Evolutionary conservation across 208 protist genomes (phyloP).

Genomic region (Acanthamoeba culbertsoni): DNA sequence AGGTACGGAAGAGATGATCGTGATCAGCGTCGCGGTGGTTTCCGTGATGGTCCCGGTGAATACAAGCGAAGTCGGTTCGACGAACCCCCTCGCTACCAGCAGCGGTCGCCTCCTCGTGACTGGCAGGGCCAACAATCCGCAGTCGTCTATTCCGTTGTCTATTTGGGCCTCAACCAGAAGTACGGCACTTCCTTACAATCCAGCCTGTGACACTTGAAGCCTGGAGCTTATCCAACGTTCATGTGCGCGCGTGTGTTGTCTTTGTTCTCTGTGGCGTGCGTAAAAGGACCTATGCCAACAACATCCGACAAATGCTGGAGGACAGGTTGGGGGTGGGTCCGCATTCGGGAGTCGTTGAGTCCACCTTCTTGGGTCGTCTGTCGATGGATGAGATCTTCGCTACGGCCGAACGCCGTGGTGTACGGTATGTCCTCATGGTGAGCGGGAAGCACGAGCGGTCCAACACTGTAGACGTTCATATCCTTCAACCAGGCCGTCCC

Average conservation of each 20-base stretch:
- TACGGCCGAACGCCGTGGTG: not conserved
- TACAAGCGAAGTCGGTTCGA: slow-evolving; percentile 17
- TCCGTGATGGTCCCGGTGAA: not conserved
- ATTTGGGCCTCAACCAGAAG: slow-evolving; percentile 2
- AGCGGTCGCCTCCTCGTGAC: not conserved
- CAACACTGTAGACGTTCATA: not conserved
- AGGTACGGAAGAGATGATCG: not conserved
- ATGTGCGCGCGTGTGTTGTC: not conserved
- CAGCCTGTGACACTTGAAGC: not conserved
- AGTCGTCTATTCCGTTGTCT: slow-evolving; percentile 5
- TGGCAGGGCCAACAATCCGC: not conserved
- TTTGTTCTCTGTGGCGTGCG: no score
- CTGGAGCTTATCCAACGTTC: not conserved
- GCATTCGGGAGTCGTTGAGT: slow-evolving; percentile 32
- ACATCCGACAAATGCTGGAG: slow-evolving; percentile 46
- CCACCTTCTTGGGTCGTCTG: not conserved
- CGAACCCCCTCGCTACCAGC: not conserved
- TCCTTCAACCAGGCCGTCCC: not conserved
- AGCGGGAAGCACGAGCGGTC: slow-evolving; percentile 35
- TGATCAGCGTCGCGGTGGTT: not conserved
- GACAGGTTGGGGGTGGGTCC: not conserved
- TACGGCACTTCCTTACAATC: not conserved
- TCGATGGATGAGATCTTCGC: slow-evolving; percentile 17
- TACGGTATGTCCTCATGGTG: slow-evolving; percentile 50
- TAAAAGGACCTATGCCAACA: slow-evolving; percentile 50